These are phyloP conservation scores for Terfezia boudieri DNA, from an alignment of 495 filamentous ascomycete genomes.

Conservation along the genomic window DNA sequence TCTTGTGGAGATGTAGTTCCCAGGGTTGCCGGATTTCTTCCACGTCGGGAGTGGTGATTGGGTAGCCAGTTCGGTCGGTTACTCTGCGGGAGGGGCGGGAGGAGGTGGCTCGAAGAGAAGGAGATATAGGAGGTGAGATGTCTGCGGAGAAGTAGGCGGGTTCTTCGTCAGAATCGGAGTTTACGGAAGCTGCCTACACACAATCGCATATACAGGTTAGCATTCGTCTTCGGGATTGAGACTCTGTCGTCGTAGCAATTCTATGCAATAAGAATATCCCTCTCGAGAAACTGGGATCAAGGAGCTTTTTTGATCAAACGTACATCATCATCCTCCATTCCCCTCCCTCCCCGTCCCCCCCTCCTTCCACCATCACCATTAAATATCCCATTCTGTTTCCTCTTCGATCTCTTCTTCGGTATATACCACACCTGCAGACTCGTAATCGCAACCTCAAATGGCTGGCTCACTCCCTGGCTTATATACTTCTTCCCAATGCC, in stretches of 20 bases:
- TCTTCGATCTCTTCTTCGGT: constrained; percentile 21
- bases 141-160: constrained; percentile 66
- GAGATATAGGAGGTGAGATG: constrained; percentile 21
- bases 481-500: constrained; percentile 71
- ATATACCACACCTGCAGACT: constrained; percentile 57
- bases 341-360: constrained; percentile 9
- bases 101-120: constrained; percentile 28
- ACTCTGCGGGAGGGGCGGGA: constrained; percentile 31
- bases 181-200: no score
- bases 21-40: constrained; percentile 18
- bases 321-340: background rate
- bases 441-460: constrained; percentile 90
- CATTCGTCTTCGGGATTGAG: no score
- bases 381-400: no score
- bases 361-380: no score
- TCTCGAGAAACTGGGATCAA: no score
- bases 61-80: constrained; percentile 31
- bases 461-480: constrained; percentile 65
- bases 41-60: constrained; percentile 9
- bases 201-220: no score
- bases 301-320: no score
- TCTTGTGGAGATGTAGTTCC: constrained; percentile 6
- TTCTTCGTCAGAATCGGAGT: constrained; percentile 34
- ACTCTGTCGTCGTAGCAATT: no score
- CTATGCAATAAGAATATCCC: no score